Evolutionary conservation across 2,329 filamentous ascomycete genomes (phyloP), one percentile per base, ranked within the genome.

Genomic region (Tolypocladium pustulatum): DNA sequence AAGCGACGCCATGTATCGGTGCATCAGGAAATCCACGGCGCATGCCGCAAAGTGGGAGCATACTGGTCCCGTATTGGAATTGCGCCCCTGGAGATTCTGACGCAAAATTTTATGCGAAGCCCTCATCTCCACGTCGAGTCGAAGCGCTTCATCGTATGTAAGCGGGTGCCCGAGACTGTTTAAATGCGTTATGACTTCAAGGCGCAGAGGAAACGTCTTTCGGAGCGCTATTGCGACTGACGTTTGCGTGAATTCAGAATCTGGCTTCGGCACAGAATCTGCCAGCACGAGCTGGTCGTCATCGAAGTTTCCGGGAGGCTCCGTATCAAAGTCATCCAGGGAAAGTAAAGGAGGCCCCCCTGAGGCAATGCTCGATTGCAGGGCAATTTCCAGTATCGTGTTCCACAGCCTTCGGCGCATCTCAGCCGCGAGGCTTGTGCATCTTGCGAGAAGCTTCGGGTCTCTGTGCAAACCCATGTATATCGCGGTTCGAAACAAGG

Each of bases 361-460:
- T 0, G 76, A 74, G 20, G 68, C 68, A 1, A 49, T 30, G 27
- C 25, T 49, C 10, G 76, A 71, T 36, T 78, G 76, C 0, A 81
- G 60, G 0, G 67, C 63, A 0, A 82, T 55, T 63, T 83, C 81
- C 0, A 81, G 62, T 22, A 81, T 74, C 0, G 80, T 80, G 51
- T 78, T 78, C 80, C 80, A 83, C 2, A 83, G 60, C 10, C 81
- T 70, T 6, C 79, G 71, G 1, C 78, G 74, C 68, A 81, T 77
- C 66, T 83, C 80, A 1, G 72, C 67, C 0, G 69, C 67, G 43
- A 76, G 71, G 0, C 68, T 65, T 2, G 67, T 70, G 17, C 67
- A 68, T 0, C 73, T 69, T 0, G 75, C 70, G 0, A 81, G 64
- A 2, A 69, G 65, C 0, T 65, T 60, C 0, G 81, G 78, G 57